Evolutionary conservation across 2,329 filamentous ascomycete genomes (phyloP).

Genomic region (Fusarium pseudonygamai): DNA sequence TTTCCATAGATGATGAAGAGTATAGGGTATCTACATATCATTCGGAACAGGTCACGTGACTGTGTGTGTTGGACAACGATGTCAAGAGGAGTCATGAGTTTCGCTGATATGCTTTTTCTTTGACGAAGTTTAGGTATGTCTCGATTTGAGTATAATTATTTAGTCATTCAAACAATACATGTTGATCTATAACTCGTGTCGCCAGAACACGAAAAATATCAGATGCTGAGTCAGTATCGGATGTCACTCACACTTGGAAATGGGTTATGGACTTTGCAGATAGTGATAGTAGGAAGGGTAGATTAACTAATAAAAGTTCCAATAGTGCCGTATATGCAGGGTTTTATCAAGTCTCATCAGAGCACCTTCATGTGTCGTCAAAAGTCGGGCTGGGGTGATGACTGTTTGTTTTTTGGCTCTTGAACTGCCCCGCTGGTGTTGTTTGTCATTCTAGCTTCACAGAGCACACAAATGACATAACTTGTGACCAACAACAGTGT

Average conservation of each 20-base stretch:
- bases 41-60: neutral
- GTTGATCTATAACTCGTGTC: neutral
- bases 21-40: neutral
- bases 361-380: neutral
- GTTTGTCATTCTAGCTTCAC: constrained; percentile 28
- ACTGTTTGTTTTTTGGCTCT: neutral
- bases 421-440: constrained; percentile 25
- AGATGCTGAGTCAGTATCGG: neutral
- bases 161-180: neutral
- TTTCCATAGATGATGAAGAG: neutral
- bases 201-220: neutral
- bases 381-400: neutral
- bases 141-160: neutral
- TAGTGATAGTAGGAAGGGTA: neutral
- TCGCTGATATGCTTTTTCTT: neutral
- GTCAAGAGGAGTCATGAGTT: neutral
- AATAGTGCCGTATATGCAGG: neutral
- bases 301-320: neutral
- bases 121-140: neutral
- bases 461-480: constrained; percentile 22
- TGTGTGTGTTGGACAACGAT: too few relatives aligned
- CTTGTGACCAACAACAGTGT: constrained; percentile 1
- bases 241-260: neutral
- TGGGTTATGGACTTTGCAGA: neutral
- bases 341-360: neutral